Evolutionary conservation across 73 alveolate genomes (phyloP).

Genomic region (Paramecium sexaurelia): DNA sequence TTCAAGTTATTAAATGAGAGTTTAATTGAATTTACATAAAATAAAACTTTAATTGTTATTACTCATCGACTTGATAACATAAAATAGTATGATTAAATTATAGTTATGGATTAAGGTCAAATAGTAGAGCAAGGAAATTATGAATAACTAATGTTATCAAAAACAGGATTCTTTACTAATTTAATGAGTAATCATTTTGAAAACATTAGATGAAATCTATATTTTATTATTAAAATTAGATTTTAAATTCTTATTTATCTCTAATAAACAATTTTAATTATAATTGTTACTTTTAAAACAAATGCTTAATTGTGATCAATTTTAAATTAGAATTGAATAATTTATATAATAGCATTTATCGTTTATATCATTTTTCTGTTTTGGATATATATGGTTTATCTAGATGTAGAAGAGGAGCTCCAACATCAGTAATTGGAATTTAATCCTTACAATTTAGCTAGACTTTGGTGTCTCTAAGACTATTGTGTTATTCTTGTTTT

Average conservation of each 20-base stretch:
- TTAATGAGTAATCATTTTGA: not conserved
- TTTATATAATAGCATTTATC: too few species aligned
- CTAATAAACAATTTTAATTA: too few species aligned
- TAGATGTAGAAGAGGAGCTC: not conserved
- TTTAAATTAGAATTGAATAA: too few species aligned
- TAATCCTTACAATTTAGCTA: not conserved
- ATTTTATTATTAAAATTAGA: too few species aligned
- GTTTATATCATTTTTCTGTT: not conserved
- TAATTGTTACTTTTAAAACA: too few species aligned
- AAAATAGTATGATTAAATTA: conserved; percentile 65
- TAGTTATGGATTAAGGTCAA: conserved; percentile 74
- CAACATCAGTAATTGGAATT: not conserved
- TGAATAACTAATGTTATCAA: conserved; percentile 46
- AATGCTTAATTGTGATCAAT: too few species aligned
- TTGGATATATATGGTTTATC: conserved; percentile 1
- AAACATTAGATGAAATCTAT: not conserved
- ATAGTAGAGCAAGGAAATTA: conserved; percentile 74
- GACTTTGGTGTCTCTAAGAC: conserved; percentile 4
- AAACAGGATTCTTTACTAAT: not conserved
- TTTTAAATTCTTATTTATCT: not conserved
- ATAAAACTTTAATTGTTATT: conserved; percentile 71
- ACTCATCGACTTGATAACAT: conserved; percentile 80
- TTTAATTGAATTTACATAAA: conserved; percentile 61
- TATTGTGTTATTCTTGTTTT: not conserved
- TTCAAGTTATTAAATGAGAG: conserved; percentile 64